These are phyloP conservation scores for Musa balbisiana DNA, from an alignment of 202 grass and related monocot genomes.

Conservation along the genomic window DNA sequence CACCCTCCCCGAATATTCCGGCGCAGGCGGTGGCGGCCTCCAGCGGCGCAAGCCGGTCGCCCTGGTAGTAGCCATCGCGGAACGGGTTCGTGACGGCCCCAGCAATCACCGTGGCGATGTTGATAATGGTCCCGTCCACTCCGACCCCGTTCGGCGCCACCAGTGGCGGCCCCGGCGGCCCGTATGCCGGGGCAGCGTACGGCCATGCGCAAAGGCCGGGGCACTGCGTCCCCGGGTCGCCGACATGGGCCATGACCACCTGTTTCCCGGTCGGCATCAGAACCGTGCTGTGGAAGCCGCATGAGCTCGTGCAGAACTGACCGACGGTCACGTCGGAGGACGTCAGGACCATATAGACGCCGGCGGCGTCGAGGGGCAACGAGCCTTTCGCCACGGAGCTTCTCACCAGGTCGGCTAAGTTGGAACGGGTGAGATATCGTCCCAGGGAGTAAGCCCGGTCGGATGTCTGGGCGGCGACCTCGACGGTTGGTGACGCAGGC, in stretches of 20 bases:
- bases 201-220: constrained; percentile 1
- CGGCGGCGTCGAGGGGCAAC: neutral
- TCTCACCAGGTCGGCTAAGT: neutral
- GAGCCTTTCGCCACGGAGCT: neutral
- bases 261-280: neutral
- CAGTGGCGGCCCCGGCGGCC: neutral
- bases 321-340: neutral
- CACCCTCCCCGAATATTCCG: neutral
- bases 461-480: neutral
- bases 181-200: neutral
- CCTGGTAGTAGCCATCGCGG: constrained; percentile 1
- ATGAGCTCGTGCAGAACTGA: neutral
- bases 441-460: neutral
- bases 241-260: neutral
- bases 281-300: neutral
- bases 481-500: neutral
- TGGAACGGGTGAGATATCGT: neutral
- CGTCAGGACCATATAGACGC: neutral
- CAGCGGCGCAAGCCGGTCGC: neutral
- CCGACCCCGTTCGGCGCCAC: constrained; percentile 1
- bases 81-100: neutral
- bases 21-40: neutral
- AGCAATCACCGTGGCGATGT: neutral
- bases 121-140: neutral
- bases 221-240: neutral